These are phyloP conservation scores for Wallacemonas sp. DNA, from an alignment of 208 protist species.

Conservation along the genomic window DNA sequence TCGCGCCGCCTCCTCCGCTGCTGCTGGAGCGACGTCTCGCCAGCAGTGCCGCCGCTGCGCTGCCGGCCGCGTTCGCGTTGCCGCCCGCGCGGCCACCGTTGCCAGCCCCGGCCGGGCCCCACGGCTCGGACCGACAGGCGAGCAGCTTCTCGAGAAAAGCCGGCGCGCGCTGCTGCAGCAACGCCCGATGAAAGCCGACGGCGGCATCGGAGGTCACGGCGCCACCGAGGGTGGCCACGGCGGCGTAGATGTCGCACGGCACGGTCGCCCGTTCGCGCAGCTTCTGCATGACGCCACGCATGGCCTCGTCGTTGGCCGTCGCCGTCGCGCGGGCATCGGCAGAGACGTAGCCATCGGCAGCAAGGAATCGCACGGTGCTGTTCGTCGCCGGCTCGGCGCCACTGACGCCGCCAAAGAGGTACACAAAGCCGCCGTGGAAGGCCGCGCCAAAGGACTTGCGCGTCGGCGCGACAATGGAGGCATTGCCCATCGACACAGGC, in stretches of 20 bases:
- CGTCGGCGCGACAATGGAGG: conserved; percentile 57
- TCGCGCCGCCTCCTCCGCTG: not conserved
- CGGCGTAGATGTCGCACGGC: conserved; percentile 33
- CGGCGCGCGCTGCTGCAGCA: conserved; percentile 75
- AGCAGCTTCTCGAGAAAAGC: conserved; percentile 55
- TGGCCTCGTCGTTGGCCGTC: conserved; percentile 25
- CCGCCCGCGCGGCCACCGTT: not conserved
- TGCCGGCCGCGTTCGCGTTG: not conserved
- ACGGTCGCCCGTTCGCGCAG: conserved; percentile 34
- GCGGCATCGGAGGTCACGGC: conserved; percentile 42
- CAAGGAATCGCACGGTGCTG: conserved; percentile 75
- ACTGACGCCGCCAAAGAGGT: conserved; percentile 77
- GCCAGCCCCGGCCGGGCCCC: not conserved
- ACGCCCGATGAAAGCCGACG: conserved; percentile 64
- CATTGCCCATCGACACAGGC: conserved; percentile 80
- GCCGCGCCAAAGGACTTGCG: conserved; percentile 75
- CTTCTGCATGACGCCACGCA: conserved; percentile 33
- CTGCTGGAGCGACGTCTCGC: not conserved
- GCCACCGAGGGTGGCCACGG: conserved; percentile 30
- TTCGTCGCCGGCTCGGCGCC: conserved; percentile 71
- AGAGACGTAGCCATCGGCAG: conserved; percentile 75
- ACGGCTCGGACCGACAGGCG: conserved; percentile 49
- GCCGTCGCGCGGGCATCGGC: conserved; percentile 29
- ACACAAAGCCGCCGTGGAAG: conserved; percentile 81
- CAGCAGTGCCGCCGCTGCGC: not conserved